Conservation (phyloP, 768 basidiomycete species). For the Lactifluus piperatus region DNA sequence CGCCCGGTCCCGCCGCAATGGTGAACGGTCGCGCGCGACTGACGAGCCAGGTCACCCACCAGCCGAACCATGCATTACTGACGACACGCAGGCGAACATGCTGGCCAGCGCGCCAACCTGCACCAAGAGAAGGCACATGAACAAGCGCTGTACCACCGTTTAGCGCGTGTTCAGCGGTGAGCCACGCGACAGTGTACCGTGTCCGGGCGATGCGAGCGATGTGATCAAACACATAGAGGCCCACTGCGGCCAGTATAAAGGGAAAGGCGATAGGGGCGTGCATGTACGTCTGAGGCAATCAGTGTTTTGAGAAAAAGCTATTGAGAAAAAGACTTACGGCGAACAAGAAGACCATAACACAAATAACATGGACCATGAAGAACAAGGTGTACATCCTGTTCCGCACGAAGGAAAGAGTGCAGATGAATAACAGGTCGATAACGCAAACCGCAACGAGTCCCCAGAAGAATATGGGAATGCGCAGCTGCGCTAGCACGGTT, state of each 20-base stretch:
- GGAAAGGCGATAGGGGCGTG: slow-evolving; percentile 26
- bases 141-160: slow-evolving; percentile 34
- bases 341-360: slow-evolving; percentile 33
- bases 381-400: slow-evolving; percentile 38
- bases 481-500: background rate
- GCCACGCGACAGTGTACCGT: slow-evolving; percentile 34
- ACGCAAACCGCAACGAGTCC: slow-evolving; percentile 31
- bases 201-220: slow-evolving; percentile 39
- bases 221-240: slow-evolving; percentile 39
- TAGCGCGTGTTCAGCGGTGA: slow-evolving; percentile 39
- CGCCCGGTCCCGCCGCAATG: slow-evolving; percentile 36
- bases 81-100: slow-evolving; percentile 47
- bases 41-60: slow-evolving; percentile 21
- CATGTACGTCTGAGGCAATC: slow-evolving; percentile 18
- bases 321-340: slow-evolving; percentile 19
- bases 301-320: background rate
- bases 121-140: slow-evolving; percentile 35
- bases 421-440: slow-evolving; percentile 31
- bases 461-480: slow-evolving; percentile 9
- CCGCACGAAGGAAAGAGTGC: slow-evolving; percentile 36
- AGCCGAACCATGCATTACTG: slow-evolving; percentile 32
- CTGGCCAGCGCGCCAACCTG: slow-evolving; percentile 55
- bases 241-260: slow-evolving; percentile 35
- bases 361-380: slow-evolving; percentile 33
- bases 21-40: slow-evolving; percentile 31